These are phyloP conservation scores for Entomortierella parvispora DNA, from an alignment of 192 early-diverging fungal genomes.

Conservation along the genomic window DNA sequence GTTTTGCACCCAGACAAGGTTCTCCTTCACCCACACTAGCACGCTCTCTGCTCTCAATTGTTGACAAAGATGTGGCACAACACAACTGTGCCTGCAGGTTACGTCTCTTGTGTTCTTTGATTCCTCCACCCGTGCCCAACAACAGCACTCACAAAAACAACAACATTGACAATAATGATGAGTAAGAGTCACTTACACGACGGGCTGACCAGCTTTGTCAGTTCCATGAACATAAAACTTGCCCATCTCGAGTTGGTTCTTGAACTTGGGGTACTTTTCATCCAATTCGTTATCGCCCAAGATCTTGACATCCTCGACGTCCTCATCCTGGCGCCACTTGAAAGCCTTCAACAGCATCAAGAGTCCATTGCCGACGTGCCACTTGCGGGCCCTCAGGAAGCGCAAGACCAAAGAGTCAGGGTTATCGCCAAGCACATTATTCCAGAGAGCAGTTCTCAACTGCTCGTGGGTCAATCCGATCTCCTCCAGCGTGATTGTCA, in stretches of 20 bases:
- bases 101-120: no score
- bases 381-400: conserved; percentile 92
- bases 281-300: conserved; percentile 32
- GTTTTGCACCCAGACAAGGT: no score
- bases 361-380: conserved; percentile 81
- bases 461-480: conserved; percentile 18
- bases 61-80: no score
- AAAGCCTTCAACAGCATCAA: conserved; percentile 76
- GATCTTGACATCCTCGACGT: conserved; percentile 60
- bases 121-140: no score
- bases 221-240: conserved; percentile 63
- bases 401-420: conserved; percentile 77
- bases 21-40: no score
- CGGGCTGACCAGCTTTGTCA: conserved; percentile 59
- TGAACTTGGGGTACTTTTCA: conserved; percentile 36
- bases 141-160: not conserved
- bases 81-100: no score
- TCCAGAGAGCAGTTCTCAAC: conserved; percentile 16
- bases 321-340: conserved; percentile 76
- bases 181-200: conserved; percentile 55
- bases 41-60: no score
- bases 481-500: conserved; percentile 23
- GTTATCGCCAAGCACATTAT: conserved; percentile 8
- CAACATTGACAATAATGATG: not conserved
- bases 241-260: conserved; percentile 55